phyloP scores from a whole-genome alignment of 768 basidiomycete genomes.

The Mycena capillaripes region DNA sequence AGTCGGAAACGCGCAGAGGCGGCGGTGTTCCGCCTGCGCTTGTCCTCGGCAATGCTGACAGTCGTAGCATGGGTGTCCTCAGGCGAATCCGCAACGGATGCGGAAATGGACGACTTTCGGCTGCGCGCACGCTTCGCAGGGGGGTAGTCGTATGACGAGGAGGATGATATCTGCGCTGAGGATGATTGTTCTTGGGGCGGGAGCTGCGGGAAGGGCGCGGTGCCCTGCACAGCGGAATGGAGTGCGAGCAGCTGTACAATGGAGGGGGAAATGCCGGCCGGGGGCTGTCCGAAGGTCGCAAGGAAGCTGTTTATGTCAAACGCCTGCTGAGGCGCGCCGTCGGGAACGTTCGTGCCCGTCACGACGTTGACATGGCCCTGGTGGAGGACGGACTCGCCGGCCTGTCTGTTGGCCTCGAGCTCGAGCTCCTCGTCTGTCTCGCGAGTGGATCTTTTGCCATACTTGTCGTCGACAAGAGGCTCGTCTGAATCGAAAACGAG shows the following conservation, averaged over 20 bases:
- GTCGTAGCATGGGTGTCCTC: slow-evolving; percentile 46
- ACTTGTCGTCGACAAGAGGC: slow-evolving; percentile 54
- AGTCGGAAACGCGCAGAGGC: slow-evolving; percentile 93
- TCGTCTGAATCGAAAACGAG: slow-evolving; percentile 86
- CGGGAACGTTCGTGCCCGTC: slow-evolving; percentile 60
- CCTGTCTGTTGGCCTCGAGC: slow-evolving; percentile 51
- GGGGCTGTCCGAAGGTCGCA: slow-evolving; percentile 49
- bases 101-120: slow-evolving; percentile 62
- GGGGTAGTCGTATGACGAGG: slow-evolving; percentile 49
- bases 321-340: slow-evolving; percentile 47
- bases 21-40: slow-evolving; percentile 93
- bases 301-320: slow-evolving; percentile 58
- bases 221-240: slow-evolving; percentile 56
- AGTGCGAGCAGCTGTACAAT: slow-evolving; percentile 80
- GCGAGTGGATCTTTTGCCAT: slow-evolving; percentile 47
- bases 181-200: slow-evolving; percentile 35
- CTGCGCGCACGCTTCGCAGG: slow-evolving; percentile 70
- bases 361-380: slow-evolving; percentile 74
- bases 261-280: slow-evolving; percentile 59
- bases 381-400: slow-evolving; percentile 58
- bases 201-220: slow-evolving; percentile 41
- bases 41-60: slow-evolving; percentile 82
- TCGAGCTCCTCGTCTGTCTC: slow-evolving; percentile 65
- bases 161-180: slow-evolving; percentile 32
- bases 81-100: slow-evolving; percentile 49